Evolutionary conservation across 2,329 filamentous ascomycete genomes (phyloP), one percentile per base, ranked within the genome.

Genomic region (Paramyrothecium roridum): DNA sequence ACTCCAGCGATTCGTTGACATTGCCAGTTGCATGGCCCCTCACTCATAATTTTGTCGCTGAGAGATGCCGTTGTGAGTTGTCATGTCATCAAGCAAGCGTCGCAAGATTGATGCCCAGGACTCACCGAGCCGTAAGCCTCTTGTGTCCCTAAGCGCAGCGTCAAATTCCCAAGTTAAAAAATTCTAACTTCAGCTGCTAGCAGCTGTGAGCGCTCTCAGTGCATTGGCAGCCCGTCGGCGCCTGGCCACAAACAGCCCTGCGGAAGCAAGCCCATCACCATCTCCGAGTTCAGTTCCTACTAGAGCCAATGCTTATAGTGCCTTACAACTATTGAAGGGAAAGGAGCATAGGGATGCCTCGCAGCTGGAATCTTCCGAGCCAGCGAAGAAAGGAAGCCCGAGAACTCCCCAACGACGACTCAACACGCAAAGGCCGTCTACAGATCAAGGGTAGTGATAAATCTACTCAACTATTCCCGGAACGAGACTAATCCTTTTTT

Each of bases 161-260:
- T 4, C 10, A 30, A 10, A 6, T 10, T 48, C 12, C 13, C 22
- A 6, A 46, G 48, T 30, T 20, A 13, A 26, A 12, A 46, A 20
- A 45, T 26, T 4, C 10, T 52, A 17, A 33, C 19, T 3, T 3
- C 20, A 22, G 17, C 21, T n/a, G n/a, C 17, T 26, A 59, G 61
- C 59, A 54, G 60, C 65, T 3, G 63, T 67, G 55, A 73, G 68
- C 45, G 71, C 72, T n/a, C 59, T 73, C n/a, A 73, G 70, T 57
- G 71, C 72, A 7, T 59, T 74, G 20, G 68, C 71, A 34, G 72
- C 71, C 56, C 65, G 70, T 16, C 66, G 71, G 30, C 68, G 64
- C 12, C 59, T 66, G 19, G 61, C 55, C 17, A 59, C 57, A 17
- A 56, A 43, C 37, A 43, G 37, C 37, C 37, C 58, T 23, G 54